Evolutionary conservation across 208 protist genomes (phyloP).

Genomic region (Wallacemonas sp.): DNA sequence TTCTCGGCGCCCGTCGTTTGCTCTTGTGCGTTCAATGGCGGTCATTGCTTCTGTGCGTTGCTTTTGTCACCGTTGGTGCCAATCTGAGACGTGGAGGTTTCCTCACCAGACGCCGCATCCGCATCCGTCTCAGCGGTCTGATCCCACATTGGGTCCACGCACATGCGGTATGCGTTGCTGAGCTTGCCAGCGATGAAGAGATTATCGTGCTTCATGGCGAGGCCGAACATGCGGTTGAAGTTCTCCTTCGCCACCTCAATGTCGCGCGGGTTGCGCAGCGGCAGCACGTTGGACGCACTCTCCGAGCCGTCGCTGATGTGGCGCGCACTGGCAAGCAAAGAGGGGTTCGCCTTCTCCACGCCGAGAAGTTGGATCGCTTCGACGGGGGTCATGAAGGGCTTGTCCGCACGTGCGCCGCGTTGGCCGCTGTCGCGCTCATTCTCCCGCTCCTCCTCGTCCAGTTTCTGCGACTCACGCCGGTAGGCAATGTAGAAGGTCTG

Average conservation of each 20-base stretch:
- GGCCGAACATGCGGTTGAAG: conserved; percentile 64
- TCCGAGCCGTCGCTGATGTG: conserved; percentile 19
- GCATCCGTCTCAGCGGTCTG: not conserved
- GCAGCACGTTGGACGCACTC: conserved; percentile 18
- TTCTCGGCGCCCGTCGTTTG: no score
- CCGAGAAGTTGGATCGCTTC: conserved; percentile 80
- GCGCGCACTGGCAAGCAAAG: conserved; percentile 16
- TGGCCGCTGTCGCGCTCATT: conserved; percentile 2
- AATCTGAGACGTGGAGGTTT: not conserved
- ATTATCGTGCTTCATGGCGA: conserved; percentile 59
- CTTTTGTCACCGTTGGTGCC: not conserved
- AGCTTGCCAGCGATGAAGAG: conserved; percentile 81
- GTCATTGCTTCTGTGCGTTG: no score
- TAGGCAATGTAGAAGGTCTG: conserved; percentile 69
- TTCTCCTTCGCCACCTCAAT: conserved; percentile 45
- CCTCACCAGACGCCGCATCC: not conserved
- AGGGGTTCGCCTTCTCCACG: conserved; percentile 35
- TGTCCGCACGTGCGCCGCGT: not conserved
- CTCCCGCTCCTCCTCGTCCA: conserved; percentile 31
- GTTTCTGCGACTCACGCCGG: conserved; percentile 34
- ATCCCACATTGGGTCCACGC: conserved; percentile 77
- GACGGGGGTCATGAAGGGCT: conserved; percentile 42
- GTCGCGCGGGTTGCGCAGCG: conserved; percentile 32
- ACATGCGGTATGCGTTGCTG: conserved; percentile 75
- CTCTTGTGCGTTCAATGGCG: no score